Conservation (phyloP, 1,284 basidiomycete species). For the Ganoderma sp. region DNA sequence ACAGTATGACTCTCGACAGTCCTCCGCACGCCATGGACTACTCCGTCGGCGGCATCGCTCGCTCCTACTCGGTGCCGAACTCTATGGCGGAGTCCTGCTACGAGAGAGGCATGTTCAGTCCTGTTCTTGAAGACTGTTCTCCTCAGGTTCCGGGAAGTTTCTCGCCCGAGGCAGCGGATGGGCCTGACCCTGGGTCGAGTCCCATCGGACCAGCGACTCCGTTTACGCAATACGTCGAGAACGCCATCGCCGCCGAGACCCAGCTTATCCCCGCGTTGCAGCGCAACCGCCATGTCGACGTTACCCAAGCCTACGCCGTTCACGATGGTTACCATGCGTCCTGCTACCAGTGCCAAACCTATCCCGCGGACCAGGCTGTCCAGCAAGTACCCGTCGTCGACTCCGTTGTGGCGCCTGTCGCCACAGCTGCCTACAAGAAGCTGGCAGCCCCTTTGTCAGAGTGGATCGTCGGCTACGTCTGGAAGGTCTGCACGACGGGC, state of each 20-base stretch:
- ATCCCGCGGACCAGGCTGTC: slow-evolving; percentile 30
- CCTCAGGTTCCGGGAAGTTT: slow-evolving; percentile 49
- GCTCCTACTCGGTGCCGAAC: slow-evolving; percentile 21
- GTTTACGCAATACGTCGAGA: slow-evolving; percentile 76
- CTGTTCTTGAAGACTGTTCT: slow-evolving; percentile 69
- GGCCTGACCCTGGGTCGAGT: slow-evolving; percentile 63
- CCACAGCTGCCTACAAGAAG: slow-evolving; percentile 67
- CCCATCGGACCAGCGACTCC: slow-evolving; percentile 76
- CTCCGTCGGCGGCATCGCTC: slow-evolving; percentile 16
- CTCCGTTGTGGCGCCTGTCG: slow-evolving; percentile 53
- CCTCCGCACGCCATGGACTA: slow-evolving; percentile 25
- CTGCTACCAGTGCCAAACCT: slow-evolving; percentile 39
- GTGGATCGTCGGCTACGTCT: slow-evolving; percentile 78
- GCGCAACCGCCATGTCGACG: slow-evolving; percentile 19
- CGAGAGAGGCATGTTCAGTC: slow-evolving; percentile 61
- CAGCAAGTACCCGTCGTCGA: slow-evolving; percentile 43
- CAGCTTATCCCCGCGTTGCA: slow-evolving; percentile 26
- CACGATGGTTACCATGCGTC: slow-evolving; percentile 38
- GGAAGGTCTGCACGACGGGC: slow-evolving; percentile 77
- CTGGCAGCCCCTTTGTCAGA: slow-evolving; percentile 76
- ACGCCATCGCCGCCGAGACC: slow-evolving; percentile 61
- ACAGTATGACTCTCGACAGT: slow-evolving; percentile 29
- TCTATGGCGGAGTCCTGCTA: slow-evolving; percentile 33
- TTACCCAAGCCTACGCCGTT: slow-evolving; percentile 33
- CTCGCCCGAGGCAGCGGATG: slow-evolving; percentile 59